phyloP scores from a whole-genome alignment of 202 grass and related monocot genomes.

The Schoenoplectus triqueter region DNA sequence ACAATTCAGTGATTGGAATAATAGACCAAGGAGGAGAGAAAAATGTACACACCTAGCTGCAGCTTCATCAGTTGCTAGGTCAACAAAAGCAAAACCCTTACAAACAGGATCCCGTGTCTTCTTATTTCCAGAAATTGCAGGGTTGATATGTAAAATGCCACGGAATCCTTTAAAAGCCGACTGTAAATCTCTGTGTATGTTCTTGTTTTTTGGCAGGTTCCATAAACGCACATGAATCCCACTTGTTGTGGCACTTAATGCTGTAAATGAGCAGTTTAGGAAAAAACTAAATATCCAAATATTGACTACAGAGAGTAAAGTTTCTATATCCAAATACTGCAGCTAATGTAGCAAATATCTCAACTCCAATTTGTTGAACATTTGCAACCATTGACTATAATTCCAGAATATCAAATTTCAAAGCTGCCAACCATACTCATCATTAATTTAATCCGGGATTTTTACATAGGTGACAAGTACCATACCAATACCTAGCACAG shows the following conservation, averaged over 20 bases:
- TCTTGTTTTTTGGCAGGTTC: slow-evolving; percentile 94
- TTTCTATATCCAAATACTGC: background rate
- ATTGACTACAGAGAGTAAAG: background rate
- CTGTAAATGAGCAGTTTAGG: slow-evolving; percentile 9
- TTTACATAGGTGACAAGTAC: background rate
- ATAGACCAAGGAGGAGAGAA: background rate
- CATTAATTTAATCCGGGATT: background rate
- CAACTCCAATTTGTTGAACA: slow-evolving; percentile 1
- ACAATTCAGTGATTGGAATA: background rate
- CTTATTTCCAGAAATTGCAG: slow-evolving; percentile 72
- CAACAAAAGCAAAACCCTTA: slow-evolving; percentile 84
- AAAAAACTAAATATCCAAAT: background rate
- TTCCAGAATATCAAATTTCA: slow-evolving; percentile 10
- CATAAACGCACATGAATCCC: slow-evolving; percentile 61
- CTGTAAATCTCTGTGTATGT: slow-evolving; percentile 86
- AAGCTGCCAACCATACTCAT: background rate
- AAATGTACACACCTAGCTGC: slow-evolving; percentile 58
- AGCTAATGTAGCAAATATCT: background rate
- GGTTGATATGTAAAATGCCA: slow-evolving; percentile 65
- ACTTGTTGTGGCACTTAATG: slow-evolving; percentile 37
- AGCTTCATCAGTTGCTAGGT: slow-evolving; percentile 63
- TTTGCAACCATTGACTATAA: background rate
- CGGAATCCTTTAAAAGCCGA: slow-evolving; percentile 81
- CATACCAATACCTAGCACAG: background rate
- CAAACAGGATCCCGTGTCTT: slow-evolving; percentile 94